These are phyloP conservation scores for Penicillium egyptiacum DNA, from an alignment of 495 filamentous ascomycete species.

Conservation along the genomic window DNA sequence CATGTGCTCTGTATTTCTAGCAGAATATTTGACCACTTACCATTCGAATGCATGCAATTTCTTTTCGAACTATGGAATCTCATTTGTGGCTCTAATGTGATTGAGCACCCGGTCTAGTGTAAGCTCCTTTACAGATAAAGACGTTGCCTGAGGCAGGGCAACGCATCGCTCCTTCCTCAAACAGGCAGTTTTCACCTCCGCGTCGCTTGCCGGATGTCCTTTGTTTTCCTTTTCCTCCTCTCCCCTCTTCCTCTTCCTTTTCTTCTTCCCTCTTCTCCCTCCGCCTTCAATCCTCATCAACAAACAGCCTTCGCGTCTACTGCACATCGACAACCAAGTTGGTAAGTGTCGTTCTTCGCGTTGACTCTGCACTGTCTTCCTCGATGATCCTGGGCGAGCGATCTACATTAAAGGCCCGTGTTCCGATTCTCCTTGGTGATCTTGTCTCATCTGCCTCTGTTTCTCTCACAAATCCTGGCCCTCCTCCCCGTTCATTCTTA, in stretches of 20 bases:
- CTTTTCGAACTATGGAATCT: neutral
- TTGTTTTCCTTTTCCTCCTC: neutral
- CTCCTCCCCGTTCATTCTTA: neutral
- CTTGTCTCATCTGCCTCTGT: neutral
- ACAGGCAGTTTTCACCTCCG: neutral
- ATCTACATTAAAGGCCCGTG: neutral
- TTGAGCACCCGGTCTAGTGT: neutral
- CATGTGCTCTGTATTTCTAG: slow-evolving; percentile 15
- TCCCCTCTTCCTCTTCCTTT: neutral
- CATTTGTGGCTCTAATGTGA: neutral
- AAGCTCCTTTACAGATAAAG: neutral
- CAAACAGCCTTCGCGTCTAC: neutral
- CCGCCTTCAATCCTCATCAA: neutral
- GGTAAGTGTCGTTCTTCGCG: neutral
- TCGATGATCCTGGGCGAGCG: neutral
- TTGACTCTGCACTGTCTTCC: neutral
- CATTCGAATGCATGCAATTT: slow-evolving; percentile 9
- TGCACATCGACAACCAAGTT: neutral
- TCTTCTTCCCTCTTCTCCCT: slow-evolving; percentile 11
- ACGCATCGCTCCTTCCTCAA: slow-evolving; percentile 7
- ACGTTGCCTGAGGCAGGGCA: neutral
- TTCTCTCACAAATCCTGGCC: neutral
- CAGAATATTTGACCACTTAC: neutral
- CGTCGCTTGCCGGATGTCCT: neutral
- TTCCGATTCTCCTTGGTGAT: neutral